phyloP scores from a whole-genome alignment of 2,329 filamentous ascomycete genomes.

The Talaromyces rugulosus region DNA sequence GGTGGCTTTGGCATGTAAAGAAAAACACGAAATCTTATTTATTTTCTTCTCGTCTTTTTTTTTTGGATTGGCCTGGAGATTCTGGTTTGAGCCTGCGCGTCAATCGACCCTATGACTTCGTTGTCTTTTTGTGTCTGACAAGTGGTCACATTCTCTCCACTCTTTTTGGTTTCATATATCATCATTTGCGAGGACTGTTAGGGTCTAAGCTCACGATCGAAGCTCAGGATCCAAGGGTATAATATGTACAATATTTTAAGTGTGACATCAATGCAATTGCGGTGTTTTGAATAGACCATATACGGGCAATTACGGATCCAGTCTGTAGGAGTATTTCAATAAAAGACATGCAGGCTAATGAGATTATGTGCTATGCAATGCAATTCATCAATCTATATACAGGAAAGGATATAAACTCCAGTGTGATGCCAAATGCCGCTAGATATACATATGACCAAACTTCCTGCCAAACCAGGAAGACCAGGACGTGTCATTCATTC shows the following conservation, averaged over 20 bases:
- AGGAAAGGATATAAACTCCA: neutral
- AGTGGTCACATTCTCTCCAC: constrained; percentile 6
- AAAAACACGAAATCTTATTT: neutral
- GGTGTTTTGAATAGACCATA: neutral
- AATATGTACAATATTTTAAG: neutral
- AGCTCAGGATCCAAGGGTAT: neutral
- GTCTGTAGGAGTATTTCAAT: too few species aligned
- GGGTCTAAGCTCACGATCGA: neutral
- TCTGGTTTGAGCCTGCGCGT: neutral
- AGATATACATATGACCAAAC: constrained; percentile 17
- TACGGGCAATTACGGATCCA: too few species aligned
- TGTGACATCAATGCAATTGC: neutral
- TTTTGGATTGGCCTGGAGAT: neutral
- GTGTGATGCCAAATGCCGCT: constrained; percentile 1
- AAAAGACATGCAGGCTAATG: neutral
- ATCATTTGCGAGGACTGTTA: neutral
- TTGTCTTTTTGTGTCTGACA: neutral
- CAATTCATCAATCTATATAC: neutral
- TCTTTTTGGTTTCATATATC: constrained; percentile 13
- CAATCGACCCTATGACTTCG: neutral
- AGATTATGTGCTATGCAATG: neutral
- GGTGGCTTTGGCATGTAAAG: constrained; percentile 50
- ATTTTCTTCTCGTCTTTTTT: neutral
- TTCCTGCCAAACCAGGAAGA: constrained; percentile 50
- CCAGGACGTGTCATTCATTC: constrained; percentile 61